Evolutionary conservation across 768 basidiomycete genomes (phyloP), one percentile per base, ranked within the genome.

Genomic region (Pisolithus microcarpus): DNA sequence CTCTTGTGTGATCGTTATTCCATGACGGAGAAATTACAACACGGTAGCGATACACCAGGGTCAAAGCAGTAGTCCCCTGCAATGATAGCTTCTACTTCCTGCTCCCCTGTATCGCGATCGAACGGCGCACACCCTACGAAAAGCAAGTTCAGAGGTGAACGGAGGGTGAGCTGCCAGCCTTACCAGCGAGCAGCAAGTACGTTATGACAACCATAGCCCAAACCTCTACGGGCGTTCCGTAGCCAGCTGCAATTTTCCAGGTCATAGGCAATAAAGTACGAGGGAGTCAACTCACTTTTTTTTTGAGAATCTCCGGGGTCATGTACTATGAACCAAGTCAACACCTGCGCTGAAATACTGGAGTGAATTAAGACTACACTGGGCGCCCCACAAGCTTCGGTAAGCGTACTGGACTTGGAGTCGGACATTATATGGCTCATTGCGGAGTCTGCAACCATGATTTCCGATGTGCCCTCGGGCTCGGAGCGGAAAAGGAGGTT

Each of bases 201-300:
- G 95, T 88, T 67, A 99, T 94, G 44, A 98, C 95, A 36, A 95
- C 95, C 81, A 98, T 94, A 1, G 95, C 92, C 94, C 92, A 94
- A 50, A 95, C 71, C 61, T 95, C 95, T n/a, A 96, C 94, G 7
- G 94, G 93, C 70, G 89, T 96, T 38, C 87, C 81, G 60, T 99
- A 95, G 4, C 95, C 95, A 50, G 83, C 87, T 88, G 62, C 26
- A 48, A 42, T 8, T 26, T 26, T 16, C 21, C 55, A 48, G 58
- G 40, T 39, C 36, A 39, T 40, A 49, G 24, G 8, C 23, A 48
- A 5, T 10, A 23, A 34, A 7, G 10, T 15, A 44, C 48, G 5
- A 37, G 44, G 24, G 19, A n/a, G 7, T 45, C 15, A 3, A 69
- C 82, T 36, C 55, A 91, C 87, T 81, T 68, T 91, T 68, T 91